Conservation (phyloP, 805 yeast species). For the Ogataea methylovora region DNA sequence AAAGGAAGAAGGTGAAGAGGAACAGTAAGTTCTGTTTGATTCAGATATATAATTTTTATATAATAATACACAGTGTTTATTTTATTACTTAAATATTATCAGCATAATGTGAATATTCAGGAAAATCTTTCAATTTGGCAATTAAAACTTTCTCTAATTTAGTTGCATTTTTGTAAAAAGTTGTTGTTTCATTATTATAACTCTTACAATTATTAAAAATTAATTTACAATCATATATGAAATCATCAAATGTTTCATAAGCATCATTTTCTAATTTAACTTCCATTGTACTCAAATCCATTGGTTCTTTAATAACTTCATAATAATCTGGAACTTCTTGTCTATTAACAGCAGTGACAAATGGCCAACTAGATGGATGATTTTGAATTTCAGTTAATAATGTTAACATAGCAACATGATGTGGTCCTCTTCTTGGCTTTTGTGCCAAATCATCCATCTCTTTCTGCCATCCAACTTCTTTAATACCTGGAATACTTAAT, state of each 20-base stretch:
- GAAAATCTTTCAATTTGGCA: conserved; percentile 76
- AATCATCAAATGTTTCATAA: conserved; percentile 85
- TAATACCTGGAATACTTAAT: conserved; percentile 77
- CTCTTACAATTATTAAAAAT: conserved; percentile 87
- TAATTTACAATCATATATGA: conserved; percentile 79
- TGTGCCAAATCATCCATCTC: conserved; percentile 97
- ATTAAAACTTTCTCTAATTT: conserved; percentile 87
- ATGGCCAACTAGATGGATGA: conserved; percentile 98
- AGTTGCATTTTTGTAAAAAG: conserved; percentile 91
- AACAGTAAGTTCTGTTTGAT: background rate
- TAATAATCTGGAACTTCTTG: conserved; percentile 96
- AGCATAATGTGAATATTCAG: conserved; percentile 80
- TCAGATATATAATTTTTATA: background rate
- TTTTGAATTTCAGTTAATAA: conserved; percentile 81
- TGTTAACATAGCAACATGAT: conserved; percentile 88
- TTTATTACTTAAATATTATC: conserved; percentile 26
- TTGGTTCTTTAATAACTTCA: conserved; percentile 94
- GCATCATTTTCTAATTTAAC: conserved; percentile 85
- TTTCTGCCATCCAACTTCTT: conserved; percentile 96
- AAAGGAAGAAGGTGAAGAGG: conserved; percentile 29
- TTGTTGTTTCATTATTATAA: conserved; percentile 90
- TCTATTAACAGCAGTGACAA: conserved; percentile 82
- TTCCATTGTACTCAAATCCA: conserved; percentile 97
- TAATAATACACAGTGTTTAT: background rate
- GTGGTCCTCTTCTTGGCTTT: conserved; percentile 90